Evolutionary conservation across 805 yeast genomes (phyloP).

Genomic region (Candida nonsorbophila): DNA sequence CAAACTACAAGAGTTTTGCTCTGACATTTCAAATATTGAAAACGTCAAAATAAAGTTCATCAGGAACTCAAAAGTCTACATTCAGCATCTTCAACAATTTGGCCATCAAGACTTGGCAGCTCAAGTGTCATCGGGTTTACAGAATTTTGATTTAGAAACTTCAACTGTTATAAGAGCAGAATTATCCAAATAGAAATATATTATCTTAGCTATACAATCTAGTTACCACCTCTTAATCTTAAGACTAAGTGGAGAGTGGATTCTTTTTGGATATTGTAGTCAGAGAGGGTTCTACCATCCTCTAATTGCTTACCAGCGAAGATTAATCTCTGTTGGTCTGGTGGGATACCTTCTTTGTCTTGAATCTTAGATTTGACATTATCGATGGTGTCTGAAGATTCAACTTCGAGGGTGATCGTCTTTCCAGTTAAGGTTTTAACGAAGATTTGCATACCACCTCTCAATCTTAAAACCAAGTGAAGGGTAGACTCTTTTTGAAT

Average conservation of each 20-base stretch:
- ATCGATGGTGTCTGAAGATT: slow-evolving; percentile 98
- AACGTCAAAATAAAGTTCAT: slow-evolving; percentile 52
- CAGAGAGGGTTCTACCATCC: slow-evolving; percentile 98
- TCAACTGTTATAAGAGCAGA: slow-evolving; percentile 46
- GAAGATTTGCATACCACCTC: slow-evolving; percentile 68
- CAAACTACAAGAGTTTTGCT: slow-evolving; percentile 20
- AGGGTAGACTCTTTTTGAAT: slow-evolving; percentile 95
- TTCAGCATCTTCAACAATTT: slow-evolving; percentile 11
- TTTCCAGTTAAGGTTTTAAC: slow-evolving; percentile 99
- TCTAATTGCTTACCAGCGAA: slow-evolving; percentile 99
- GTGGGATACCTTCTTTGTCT: slow-evolving; percentile 99
- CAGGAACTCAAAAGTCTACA: slow-evolving; percentile 20
- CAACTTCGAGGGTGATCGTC: slow-evolving; percentile 98
- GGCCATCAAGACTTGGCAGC: slow-evolving; percentile 9
- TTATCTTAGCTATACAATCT: too few species aligned
- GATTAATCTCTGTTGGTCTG: slow-evolving; percentile 99
- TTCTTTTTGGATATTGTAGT: slow-evolving; percentile 99
- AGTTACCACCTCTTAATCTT: slow-evolving; percentile 83
- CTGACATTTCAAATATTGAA: slow-evolving; percentile 44
- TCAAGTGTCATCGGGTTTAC: slow-evolving; percentile 10
- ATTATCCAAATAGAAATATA: slow-evolving; percentile 23
- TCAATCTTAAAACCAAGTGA: slow-evolving; percentile 92
- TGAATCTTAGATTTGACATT: slow-evolving; percentile 97
- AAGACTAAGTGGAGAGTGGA: slow-evolving; percentile 94
- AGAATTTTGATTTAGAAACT: slow-evolving; percentile 23